Conservation (phyloP, 306 rosid genomes). For the Urtica urens region DNA sequence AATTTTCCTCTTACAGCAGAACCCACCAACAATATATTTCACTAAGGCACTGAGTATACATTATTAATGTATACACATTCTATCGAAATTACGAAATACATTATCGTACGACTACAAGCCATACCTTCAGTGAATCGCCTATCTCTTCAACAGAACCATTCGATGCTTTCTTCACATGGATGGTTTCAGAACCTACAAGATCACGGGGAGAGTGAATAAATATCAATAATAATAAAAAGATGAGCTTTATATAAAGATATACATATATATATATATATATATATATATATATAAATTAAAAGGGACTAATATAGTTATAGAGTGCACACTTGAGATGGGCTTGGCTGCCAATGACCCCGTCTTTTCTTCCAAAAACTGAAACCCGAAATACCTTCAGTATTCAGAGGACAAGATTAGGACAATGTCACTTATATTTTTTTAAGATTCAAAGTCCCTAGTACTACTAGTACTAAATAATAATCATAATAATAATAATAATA, state of each 20-base stretch:
- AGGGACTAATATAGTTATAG: constrained; percentile 5
- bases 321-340: constrained; percentile 44
- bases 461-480: neutral
- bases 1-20: too few relatives aligned
- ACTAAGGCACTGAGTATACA: too few relatives aligned
- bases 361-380: constrained; percentile 61
- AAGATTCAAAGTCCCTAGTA: too few relatives aligned
- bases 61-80: too few relatives aligned
- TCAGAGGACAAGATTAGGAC: constrained; percentile 8
- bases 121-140: constrained; percentile 54
- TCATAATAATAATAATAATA: neutral
- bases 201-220: neutral
- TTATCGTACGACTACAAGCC: too few relatives aligned
- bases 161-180: constrained; percentile 22
- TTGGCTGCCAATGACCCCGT: constrained; percentile 31
- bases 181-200: constrained; percentile 26
- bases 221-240: neutral
- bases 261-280: neutral
- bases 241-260: neutral
- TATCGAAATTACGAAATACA: too few relatives aligned
- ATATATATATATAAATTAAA: too few relatives aligned
- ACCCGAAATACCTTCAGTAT: constrained; percentile 66
- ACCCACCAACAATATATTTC: too few relatives aligned
- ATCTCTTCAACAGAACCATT: constrained; percentile 33
- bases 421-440: constrained; percentile 9